Evolutionary conservation across 2,329 filamentous ascomycete genomes (phyloP).

Genomic region (Alternaria sp.): DNA sequence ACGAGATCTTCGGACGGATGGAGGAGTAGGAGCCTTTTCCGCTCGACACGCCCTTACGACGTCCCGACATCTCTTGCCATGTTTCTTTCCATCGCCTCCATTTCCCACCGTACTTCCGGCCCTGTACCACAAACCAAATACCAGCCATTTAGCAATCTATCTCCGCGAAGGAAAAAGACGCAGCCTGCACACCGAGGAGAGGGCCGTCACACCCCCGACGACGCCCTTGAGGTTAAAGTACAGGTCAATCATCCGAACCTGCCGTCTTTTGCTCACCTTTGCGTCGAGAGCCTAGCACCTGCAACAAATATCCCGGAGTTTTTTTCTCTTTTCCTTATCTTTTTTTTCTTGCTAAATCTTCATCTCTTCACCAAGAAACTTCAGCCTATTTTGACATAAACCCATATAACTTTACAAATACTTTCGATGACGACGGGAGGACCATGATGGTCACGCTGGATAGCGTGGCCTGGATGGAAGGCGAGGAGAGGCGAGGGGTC

Average conservation of each 20-base stretch:
- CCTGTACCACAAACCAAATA: slow-evolving; percentile 45
- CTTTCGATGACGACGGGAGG: neutral
- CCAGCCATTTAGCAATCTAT: slow-evolving; percentile 46
- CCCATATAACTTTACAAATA: slow-evolving; percentile 21
- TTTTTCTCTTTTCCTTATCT: neutral
- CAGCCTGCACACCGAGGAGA: slow-evolving; percentile 51
- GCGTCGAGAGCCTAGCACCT: slow-evolving; percentile 46
- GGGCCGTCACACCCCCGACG: slow-evolving; percentile 36
- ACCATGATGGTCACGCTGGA: neutral
- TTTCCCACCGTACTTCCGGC: slow-evolving; percentile 18
- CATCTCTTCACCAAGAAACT: slow-evolving; percentile 17
- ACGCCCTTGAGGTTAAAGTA: slow-evolving; percentile 50
- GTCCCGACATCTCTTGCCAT: slow-evolving; percentile 10
- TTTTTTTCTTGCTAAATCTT: neutral
- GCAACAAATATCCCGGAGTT: slow-evolving; percentile 9
- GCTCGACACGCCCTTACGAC: slow-evolving; percentile 9
- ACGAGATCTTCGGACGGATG: slow-evolving; percentile 95
- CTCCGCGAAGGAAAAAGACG: slow-evolving; percentile 43
- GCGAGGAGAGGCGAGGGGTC: neutral
- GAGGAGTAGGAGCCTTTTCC: slow-evolving; percentile 64
- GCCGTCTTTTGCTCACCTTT: slow-evolving; percentile 18
- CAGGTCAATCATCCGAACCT: slow-evolving; percentile 36
- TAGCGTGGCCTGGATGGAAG: neutral
- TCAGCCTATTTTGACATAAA: slow-evolving; percentile 20
- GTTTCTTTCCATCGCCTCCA: slow-evolving; percentile 7